Evolutionary conservation across 805 yeast species (phyloP).

Genomic region (Danielia reshetovae): DNA sequence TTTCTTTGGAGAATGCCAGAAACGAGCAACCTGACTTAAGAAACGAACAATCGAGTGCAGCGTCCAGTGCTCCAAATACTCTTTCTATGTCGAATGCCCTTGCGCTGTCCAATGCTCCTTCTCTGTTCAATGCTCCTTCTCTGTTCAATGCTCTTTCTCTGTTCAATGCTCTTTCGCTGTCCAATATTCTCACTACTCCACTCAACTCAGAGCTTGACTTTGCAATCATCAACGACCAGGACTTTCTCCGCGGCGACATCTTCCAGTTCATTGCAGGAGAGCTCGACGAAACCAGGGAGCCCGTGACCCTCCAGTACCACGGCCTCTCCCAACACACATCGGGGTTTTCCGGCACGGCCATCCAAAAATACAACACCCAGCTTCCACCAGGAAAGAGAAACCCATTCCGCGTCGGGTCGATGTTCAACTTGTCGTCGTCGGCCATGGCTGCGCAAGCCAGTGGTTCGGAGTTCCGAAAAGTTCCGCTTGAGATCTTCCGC

Average conservation of each 20-base stretch:
- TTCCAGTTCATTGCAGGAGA: conserved; percentile 17
- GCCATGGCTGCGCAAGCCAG: conserved; percentile 7
- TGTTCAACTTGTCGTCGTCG: conserved; percentile 18
- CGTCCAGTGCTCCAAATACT: no score
- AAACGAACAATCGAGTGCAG: no score
- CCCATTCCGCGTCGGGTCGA: conserved; percentile 25
- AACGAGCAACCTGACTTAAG: no score
- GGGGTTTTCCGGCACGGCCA: conserved; percentile 17
- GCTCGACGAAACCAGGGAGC: conserved; percentile 8
- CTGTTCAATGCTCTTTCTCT: no score
- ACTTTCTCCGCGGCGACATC: conserved; percentile 16
- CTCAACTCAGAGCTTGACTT: no score
- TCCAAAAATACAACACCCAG: conserved; percentile 16
- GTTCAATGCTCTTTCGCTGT: no score
- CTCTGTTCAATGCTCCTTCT: no score
- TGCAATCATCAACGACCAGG: no score
- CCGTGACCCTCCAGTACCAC: conserved; percentile 19
- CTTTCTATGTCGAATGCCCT: no score
- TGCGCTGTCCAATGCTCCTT: no score
- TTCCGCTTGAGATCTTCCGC: conserved; percentile 17
- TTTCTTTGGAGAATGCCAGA: conserved; percentile 3
- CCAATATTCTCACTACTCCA: no score
- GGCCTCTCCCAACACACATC: conserved; percentile 19
- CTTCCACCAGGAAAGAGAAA: conserved; percentile 6
- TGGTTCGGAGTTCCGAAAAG: conserved; percentile 7